These are phyloP conservation scores for Penicillium sp. DNA, from an alignment of 2,329 filamentous ascomycete genomes.

Conservation along the genomic window DNA sequence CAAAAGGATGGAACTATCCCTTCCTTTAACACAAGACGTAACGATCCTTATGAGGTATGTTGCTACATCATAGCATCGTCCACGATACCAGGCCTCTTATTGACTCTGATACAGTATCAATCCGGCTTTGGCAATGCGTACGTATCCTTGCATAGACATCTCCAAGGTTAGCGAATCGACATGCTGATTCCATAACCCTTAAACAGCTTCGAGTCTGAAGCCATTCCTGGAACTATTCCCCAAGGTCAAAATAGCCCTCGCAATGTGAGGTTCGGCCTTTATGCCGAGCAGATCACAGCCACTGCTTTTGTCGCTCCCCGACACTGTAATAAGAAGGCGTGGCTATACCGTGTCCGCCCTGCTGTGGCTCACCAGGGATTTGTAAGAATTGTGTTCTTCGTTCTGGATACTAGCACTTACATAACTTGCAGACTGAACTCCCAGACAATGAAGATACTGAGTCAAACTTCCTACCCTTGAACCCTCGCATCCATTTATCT, in stretches of 20 bases:
- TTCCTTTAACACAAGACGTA: conserved; percentile 54
- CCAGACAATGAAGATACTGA: conserved; percentile 39
- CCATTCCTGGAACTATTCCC: conserved; percentile 40
- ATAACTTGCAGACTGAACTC: conserved; percentile 44
- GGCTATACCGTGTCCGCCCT: conserved; percentile 58
- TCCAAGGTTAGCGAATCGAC: conserved; percentile 18
- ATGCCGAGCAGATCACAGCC: conserved; percentile 52
- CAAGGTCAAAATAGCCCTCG: conserved; percentile 40
- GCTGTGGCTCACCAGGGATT: conserved; percentile 57
- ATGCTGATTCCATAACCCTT: conserved; percentile 25
- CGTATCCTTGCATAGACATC: conserved; percentile 17
- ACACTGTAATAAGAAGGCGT: conserved; percentile 57
- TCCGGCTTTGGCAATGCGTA: conserved; percentile 55
- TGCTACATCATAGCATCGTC: neutral
- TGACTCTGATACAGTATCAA: conserved; percentile 47
- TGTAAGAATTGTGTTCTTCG: conserved; percentile 20
- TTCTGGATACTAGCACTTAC: conserved; percentile 2
- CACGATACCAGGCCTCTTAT: neutral
- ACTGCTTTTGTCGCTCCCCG: conserved; percentile 59
- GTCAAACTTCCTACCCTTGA: conserved; percentile 38
- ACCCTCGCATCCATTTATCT: conserved; percentile 54
- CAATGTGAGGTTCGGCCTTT: conserved; percentile 37
- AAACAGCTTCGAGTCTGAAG: conserved; percentile 36
- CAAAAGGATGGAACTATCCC: conserved; percentile 56
- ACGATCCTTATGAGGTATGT: conserved; percentile 53